A percentile compares a stretch with the other conserved stretches of the same genome.
phyloP scores from a whole-genome alignment of 169 alveolate genomes.

The Eimeria falciformis region DNA sequence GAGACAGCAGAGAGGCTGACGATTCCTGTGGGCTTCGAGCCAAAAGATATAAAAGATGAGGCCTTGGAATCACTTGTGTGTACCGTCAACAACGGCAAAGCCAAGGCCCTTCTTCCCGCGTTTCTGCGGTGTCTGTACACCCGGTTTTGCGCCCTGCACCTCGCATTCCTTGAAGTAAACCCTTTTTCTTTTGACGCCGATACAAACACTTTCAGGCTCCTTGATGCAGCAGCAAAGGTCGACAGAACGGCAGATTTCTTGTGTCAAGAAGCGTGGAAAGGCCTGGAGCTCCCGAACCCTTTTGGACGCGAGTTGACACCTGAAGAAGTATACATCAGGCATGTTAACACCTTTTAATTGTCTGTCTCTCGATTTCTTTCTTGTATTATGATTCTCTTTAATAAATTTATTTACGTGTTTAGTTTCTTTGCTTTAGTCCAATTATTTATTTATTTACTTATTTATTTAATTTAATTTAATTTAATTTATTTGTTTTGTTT shows the following conservation, averaged over 20 bases:
- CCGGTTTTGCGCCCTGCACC: constrained; percentile 72
- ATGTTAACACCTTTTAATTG: neutral
- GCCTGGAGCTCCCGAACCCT: constrained; percentile 79
- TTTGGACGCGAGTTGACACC: constrained; percentile 78
- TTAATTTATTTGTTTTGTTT: too few species aligned
- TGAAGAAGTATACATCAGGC: constrained; percentile 78
- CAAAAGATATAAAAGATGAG: neutral
- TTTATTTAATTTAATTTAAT: too few species aligned
- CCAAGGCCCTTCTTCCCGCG: constrained; percentile 17
- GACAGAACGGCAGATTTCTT: constrained; percentile 81
- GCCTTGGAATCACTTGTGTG: neutral
- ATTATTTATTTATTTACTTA: too few species aligned
- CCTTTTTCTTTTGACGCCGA: constrained; percentile 46
- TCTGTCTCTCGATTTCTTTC: too few species aligned
- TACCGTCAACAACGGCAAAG: neutral
- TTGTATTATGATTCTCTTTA: too few species aligned
- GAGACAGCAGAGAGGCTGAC: constrained; percentile 75
- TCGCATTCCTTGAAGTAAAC: constrained; percentile 81
- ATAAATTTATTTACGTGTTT: too few species aligned
- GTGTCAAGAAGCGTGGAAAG: constrained; percentile 78
- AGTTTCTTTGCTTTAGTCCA: too few species aligned
- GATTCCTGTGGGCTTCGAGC: neutral
- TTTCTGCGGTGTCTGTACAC: constrained; percentile 43
- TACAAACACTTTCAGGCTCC: constrained; percentile 40
- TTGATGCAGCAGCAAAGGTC: constrained; percentile 81